These are phyloP conservation scores for carrot (Daucus carota) DNA, from an alignment of 129 eudicot species.

Conservation along the genomic window DNA sequence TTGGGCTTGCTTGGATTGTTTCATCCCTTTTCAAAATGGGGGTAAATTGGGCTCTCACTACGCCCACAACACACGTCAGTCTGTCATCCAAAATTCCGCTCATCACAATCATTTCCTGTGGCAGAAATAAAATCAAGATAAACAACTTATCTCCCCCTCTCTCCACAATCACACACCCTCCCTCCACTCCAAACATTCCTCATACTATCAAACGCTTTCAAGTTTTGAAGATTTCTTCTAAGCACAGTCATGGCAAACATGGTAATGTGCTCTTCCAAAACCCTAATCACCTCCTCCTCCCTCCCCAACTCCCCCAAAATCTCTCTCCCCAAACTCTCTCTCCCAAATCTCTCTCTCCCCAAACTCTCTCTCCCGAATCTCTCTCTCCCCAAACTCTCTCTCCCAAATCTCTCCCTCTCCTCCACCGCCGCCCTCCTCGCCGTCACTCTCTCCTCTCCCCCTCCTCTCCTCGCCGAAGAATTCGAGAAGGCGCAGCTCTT, in stretches of 20 bases:
- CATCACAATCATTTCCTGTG: constrained; percentile 26
- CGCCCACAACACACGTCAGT: too few relatives aligned
- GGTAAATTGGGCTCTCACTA: too few relatives aligned
- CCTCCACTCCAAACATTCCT: neutral
- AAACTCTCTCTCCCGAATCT: constrained; percentile 15
- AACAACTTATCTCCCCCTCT: neutral
- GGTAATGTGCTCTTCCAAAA: constrained; percentile 73
- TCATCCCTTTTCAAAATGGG: too few relatives aligned
- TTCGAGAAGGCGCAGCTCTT: constrained; percentile 82
- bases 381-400: constrained; percentile 13
- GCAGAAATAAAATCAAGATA: constrained; percentile 39
- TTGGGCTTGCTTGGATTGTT: too few relatives aligned
- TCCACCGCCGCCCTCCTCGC: constrained; percentile 26
- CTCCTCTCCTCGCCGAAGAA: constrained; percentile 78
- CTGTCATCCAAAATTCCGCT: too few relatives aligned
- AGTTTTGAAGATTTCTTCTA: neutral
- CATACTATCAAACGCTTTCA: neutral
- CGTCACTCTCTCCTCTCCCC: constrained; percentile 48
- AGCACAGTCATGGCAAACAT: constrained; percentile 52
- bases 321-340: constrained; percentile 17
- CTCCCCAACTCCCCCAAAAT: constrained; percentile 13
- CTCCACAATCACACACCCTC: constrained; percentile 10
- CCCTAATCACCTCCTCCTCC: constrained; percentile 51
- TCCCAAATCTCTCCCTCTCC: constrained; percentile 25
- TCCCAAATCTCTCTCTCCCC: constrained; percentile 13